Conservation (phyloP, 331 rosid species). For the Prunus yedoensis region DNA sequence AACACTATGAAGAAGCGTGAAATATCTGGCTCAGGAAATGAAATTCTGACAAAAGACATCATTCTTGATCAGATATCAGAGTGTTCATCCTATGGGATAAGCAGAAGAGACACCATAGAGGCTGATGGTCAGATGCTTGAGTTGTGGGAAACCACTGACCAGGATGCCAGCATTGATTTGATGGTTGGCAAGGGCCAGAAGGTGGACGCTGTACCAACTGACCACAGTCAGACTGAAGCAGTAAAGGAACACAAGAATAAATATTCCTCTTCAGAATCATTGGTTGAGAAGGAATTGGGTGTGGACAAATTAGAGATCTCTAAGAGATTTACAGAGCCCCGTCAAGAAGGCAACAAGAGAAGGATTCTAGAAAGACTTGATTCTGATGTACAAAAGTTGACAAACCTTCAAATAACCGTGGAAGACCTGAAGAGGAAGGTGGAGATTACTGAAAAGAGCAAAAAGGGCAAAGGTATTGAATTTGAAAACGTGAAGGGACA, state of each 20-base stretch:
- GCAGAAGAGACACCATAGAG: constrained; percentile 52
- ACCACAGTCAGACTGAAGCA: constrained; percentile 41
- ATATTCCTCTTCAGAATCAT: constrained; percentile 50
- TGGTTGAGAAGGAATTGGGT: constrained; percentile 77
- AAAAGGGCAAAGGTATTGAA: constrained; percentile 50
- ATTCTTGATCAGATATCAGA: constrained; percentile 92
- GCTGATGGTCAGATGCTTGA: constrained; percentile 74
- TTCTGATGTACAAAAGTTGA: constrained; percentile 84
- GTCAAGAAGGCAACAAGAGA: constrained; percentile 66
- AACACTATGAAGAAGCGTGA: constrained; percentile 33
- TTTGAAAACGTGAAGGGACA: constrained; percentile 58
- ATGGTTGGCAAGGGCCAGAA: constrained; percentile 59
- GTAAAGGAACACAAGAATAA: constrained; percentile 39
- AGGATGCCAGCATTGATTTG: constrained; percentile 67
- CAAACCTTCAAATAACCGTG: constrained; percentile 85
- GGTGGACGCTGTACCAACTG: constrained; percentile 26
- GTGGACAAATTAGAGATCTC: constrained; percentile 83
- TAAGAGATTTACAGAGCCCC: constrained; percentile 51
- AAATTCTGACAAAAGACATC: constrained; percentile 91
- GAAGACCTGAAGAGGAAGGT: constrained; percentile 79
- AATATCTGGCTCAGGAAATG: constrained; percentile 59
- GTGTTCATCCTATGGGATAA: constrained; percentile 61
- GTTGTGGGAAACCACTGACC: constrained; percentile 77
- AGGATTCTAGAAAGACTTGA: constrained; percentile 80
- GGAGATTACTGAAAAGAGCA: constrained; percentile 52